Evolutionary conservation across 768 basidiomycete species (phyloP), one percentile per base, ranked within the genome.

Genomic region (Mycena pura): DNA sequence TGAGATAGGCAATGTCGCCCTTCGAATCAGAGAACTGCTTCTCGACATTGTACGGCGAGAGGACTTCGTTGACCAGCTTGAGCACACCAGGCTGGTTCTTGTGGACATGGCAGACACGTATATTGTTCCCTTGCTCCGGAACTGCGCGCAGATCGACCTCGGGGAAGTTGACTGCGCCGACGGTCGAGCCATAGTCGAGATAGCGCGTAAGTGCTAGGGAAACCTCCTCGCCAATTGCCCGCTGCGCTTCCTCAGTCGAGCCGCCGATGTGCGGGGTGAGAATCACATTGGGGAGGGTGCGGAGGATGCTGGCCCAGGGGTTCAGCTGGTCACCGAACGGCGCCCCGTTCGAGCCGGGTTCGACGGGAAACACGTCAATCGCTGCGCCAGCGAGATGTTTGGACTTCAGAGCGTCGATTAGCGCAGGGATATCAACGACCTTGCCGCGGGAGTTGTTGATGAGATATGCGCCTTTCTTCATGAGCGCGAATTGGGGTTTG

Each of bases 21-120:
- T 94, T 94, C 44, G 93, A 95, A 72, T 99, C 97, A n/a, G 96
- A 95, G 77, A 90, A 98, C 78, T 99, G 97, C 81, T 99, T 99
- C 78, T 96, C 95, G 73, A 99, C 96, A 76, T 99, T 99, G 84
- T 96, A 95, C 36, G 93, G 90, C 47, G 92, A 91, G 39, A 99
- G 80, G 28, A 92, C 90, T 67, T 96, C 92, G 84, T 99, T 99
- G 82, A 99, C 92, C 71, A 89, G 86, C 70, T 87, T 89, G 71
- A 99, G 89, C 46, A 98, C 97, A 82, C 95, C 95, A 49, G 95
- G 95, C 75, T 91, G 86, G 79, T 99, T 99, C 76, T 82, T 88
- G 84, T 99, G 97, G 47, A 97, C 91, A 75, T 98, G 88, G 78
- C 97, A 99, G 31, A 99, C 82, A 63, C 97, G 91, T 65, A 98